phyloP scores from a whole-genome alignment of 164 flowering plant species.

The Euptelea pleiosperma region DNA sequence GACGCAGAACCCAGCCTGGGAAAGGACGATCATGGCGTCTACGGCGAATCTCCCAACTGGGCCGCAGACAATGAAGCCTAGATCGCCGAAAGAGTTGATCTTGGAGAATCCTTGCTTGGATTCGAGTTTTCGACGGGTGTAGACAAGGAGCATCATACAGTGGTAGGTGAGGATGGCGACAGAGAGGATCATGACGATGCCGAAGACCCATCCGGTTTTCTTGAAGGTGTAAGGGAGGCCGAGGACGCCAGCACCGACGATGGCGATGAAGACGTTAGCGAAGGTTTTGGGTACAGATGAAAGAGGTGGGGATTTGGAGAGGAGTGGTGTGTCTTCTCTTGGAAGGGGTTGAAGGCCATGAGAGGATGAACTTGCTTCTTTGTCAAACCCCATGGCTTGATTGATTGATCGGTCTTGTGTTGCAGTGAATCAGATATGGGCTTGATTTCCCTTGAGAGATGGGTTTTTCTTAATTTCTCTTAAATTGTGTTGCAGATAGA shows the following conservation, averaged over 20 bases:
- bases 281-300: conserved; percentile 70
- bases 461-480: no score
- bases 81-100: conserved; percentile 52
- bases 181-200: conserved; percentile 40
- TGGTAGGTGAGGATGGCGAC: conserved; percentile 54
- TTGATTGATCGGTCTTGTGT: no score
- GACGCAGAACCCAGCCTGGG: conserved; percentile 61
- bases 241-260: conserved; percentile 87
- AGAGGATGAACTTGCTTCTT: conserved; percentile 40
- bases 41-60: conserved; percentile 41
- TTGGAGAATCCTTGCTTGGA: conserved; percentile 16
- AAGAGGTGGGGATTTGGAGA: conserved; percentile 27
- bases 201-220: conserved; percentile 64
- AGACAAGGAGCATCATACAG: conserved; percentile 74
- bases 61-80: conserved; percentile 54
- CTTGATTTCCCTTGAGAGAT: no score
- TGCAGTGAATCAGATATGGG: no score
- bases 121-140: conserved; percentile 40
- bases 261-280: conserved; percentile 82
- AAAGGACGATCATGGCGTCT: conserved; percentile 48
- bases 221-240: conserved; percentile 80
- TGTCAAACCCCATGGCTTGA: conserved; percentile 30
- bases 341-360: conserved; percentile 21
- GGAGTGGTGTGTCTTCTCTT: conserved; percentile 59
- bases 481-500: no score